phyloP scores from a whole-genome alignment of 2,329 filamentous ascomycete genomes.

The Beauveria australis region DNA sequence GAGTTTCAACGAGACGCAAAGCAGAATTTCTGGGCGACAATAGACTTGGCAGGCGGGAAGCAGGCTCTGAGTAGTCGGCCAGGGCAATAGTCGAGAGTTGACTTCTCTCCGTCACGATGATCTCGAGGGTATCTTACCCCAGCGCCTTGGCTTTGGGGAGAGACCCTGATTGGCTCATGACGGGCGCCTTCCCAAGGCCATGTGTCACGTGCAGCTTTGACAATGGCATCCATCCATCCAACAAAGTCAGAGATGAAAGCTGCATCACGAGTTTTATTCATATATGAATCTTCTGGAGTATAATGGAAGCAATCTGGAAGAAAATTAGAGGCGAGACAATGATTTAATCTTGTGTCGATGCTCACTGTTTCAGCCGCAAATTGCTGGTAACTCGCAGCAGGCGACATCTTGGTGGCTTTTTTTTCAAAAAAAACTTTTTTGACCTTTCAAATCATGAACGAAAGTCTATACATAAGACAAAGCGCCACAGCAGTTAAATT shows the following conservation, averaged over 20 bases:
- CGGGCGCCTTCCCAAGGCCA: not conserved
- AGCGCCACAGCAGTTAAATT: no score
- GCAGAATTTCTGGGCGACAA: not conserved
- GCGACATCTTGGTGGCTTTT: no score
- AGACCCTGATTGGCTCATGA: slow-evolving; percentile 3
- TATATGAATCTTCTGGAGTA: no score
- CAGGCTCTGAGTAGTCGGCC: not conserved
- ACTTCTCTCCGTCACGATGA: not conserved
- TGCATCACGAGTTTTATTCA: not conserved
- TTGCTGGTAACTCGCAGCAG: no score
- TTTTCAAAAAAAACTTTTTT: no score
- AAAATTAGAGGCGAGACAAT: no score
- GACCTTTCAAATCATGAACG: no score
- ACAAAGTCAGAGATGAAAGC: not conserved
- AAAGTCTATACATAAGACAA: no score
- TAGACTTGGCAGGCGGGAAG: not conserved
- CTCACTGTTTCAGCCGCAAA: no score
- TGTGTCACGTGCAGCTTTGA: not conserved
- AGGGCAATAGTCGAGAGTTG: not conserved
- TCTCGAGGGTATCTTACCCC: not conserved
- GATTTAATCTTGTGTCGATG: no score
- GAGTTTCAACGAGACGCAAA: not conserved
- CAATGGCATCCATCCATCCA: not conserved
- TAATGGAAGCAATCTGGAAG: no score
- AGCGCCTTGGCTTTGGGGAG: not conserved